phyloP scores from a whole-genome alignment of 257 asterid genomes.

The Primulina eburnea region DNA sequence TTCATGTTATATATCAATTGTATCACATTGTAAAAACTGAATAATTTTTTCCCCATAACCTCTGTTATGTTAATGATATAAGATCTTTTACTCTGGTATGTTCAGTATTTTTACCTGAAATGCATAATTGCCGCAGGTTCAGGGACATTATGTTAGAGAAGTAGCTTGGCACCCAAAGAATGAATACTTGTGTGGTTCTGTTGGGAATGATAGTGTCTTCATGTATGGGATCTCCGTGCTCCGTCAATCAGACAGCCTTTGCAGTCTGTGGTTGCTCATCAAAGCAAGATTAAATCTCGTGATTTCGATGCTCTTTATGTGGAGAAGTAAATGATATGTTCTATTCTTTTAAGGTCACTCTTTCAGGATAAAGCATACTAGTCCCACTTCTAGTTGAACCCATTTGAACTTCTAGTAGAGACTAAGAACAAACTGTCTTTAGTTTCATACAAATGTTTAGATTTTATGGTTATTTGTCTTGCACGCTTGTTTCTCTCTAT shows the following conservation, averaged over 20 bases:
- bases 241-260: conserved; percentile 60
- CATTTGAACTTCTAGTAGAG: too few relatives aligned
- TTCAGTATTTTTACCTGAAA: conserved; percentile 3
- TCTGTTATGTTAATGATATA: too few relatives aligned
- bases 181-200: conserved; percentile 89
- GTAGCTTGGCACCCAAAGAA: conserved; percentile 97
- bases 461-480: not conserved
- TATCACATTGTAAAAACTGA: not conserved
- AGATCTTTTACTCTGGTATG: not conserved
- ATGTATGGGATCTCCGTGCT: conserved; percentile 78
- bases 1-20: conserved; percentile 50
- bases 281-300: conserved; percentile 59
- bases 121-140: conserved; percentile 43
- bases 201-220: conserved; percentile 85
- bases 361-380: too few relatives aligned
- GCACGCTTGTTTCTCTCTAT: not conserved
- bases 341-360: not conserved
- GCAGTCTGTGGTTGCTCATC: conserved; percentile 91
- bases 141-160: conserved; percentile 90
- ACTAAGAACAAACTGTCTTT: too few relatives aligned
- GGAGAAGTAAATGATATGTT: conserved; percentile 2
- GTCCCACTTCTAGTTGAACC: too few relatives aligned
- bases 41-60: too few relatives aligned
- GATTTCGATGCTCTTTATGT: conserved; percentile 16
- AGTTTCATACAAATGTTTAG: not conserved